These are phyloP conservation scores for Diaporthe velutina DNA, from an alignment of 2,329 filamentous ascomycete species.

Conservation along the genomic window DNA sequence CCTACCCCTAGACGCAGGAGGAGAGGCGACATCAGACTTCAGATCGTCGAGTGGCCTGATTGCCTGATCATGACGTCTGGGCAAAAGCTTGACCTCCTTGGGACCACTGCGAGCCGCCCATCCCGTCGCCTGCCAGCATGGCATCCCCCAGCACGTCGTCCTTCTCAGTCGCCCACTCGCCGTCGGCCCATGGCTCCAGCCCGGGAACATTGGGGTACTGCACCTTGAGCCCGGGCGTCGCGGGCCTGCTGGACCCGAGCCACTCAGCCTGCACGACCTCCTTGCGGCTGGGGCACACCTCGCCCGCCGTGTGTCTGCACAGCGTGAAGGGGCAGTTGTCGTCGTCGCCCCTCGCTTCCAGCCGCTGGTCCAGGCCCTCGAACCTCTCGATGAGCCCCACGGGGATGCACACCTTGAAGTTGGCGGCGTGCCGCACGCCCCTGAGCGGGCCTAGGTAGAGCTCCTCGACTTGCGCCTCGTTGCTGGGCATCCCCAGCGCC, in stretches of 20 bases:
- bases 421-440: slow-evolving; percentile 26
- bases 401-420: slow-evolving; percentile 39
- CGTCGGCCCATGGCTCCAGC: slow-evolving; percentile 34
- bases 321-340: slow-evolving; percentile 24
- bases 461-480: slow-evolving; percentile 33
- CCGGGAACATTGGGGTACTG: slow-evolving; percentile 33
- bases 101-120: slow-evolving; percentile 19
- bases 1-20: not conserved
- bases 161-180: slow-evolving; percentile 26
- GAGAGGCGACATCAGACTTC: slow-evolving; percentile 1
- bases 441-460: slow-evolving; percentile 34
- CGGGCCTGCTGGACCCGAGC: slow-evolving; percentile 35
- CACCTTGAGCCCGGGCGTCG: slow-evolving; percentile 31
- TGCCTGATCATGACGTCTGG: slow-evolving; percentile 27
- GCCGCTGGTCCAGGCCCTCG: slow-evolving; percentile 23
- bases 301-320: slow-evolving; percentile 38
- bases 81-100: slow-evolving; percentile 23
- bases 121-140: slow-evolving; percentile 19
- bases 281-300: slow-evolving; percentile 37
- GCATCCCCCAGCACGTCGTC: slow-evolving; percentile 15
- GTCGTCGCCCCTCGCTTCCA: slow-evolving; percentile 2
- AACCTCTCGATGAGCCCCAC: slow-evolving; percentile 36
- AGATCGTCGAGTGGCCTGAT: slow-evolving; percentile 28
- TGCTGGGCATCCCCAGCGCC: slow-evolving; percentile 34
- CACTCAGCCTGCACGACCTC: slow-evolving; percentile 39